Base-by-base conservation (phyloP, 257 asterid species). In the Fraxinus anomala region DNA sequence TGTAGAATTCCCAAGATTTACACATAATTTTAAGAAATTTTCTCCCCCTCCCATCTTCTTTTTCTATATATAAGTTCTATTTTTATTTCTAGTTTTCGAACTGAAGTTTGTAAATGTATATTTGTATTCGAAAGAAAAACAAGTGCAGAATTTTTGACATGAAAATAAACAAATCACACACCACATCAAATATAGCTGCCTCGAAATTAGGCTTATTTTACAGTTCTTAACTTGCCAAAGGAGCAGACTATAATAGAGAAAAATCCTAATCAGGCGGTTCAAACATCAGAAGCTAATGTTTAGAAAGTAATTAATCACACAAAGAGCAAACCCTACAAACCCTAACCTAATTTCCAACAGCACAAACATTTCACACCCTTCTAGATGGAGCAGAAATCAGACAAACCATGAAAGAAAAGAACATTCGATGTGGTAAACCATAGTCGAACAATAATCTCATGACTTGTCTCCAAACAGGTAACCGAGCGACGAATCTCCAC, bases 401-500 rank as follows among this genome's bases (percentile, higher is more conserved):
- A 42, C 49, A 28, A 61, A 61, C 17, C 34, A 9, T 10, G 19
- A 63, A 3, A 63, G 19, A 12, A 63, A 3, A 63, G 19, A 12
- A 24, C 69, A 26, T 63, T 63, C 9, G 14, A 59, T 6, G 68
- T 21, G 26, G 68, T 8, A 59, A 26, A 59, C 11, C 28, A 1
- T 21, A 21, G 13, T n/a, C 4, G 68, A 21, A 17, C 28, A 42
- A 19, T 19, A 16, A 51, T 49, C 2, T 81, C 81, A 77, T 61
- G 79, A 78, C 80, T 89, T 86, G 66, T 89, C 92, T 73, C 90
- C 89, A 75, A 88, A 89, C 78, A 89, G 76, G 83, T 88, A 89
- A 12, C 91, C 94, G 16, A 89, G 89, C 5, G 92, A 86, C 47
- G 94, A 89, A 76, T 86, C 89, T 76, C 92, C 92, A 61, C 94